Evolutionary conservation across 768 basidiomycete genomes (phyloP), one percentile per base, ranked within the genome.

Genomic region (Boletus edulis): DNA sequence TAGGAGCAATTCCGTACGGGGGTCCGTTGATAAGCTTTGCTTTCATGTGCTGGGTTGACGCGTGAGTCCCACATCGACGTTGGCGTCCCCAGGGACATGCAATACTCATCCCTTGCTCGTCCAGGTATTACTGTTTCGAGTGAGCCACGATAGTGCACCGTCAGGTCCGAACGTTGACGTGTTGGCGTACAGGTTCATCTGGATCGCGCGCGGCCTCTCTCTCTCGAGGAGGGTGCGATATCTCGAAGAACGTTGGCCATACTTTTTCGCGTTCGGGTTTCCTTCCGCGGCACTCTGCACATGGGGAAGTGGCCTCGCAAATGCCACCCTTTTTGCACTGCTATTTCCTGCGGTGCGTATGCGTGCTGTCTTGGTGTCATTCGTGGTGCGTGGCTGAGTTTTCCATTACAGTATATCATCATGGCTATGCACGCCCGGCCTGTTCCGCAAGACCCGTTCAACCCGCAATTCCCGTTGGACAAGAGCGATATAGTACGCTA

Each of bases 61-160:
- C 92, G 87, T 94, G 70, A 79, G 91, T 87, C 11, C 17, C 51
- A 43, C 35, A 18, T 46, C 57, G 13, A 41, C n/a, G 27, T 50
- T 45, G 41, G n/a, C 18, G 17, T 31, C 34, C 4, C 38, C 18
- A 8, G 53, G 53, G 47, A 47, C 57, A 52, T 46, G 35, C 46
- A 6, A 32, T 47, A 46, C 22, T 60, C 40, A 51, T 40, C n/a
- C 5, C 48, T 17, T 46, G 27, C 44, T 24, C 48, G n/a, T 45
- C 15, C 43, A 92, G 91, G 45, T 94, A 92, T 69, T 94, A 94
- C 71, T 92, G 87, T 71, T 94, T 94, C 63, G 92, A 94, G 91
- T 93, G 66, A 73, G 79, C 62, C 20, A 13, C 44, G 32, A 34
- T 52, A 11, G 34, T 44, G 51, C 17, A 55, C 27, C 51, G 46